Evolutionary conservation across 2,329 filamentous ascomycete genomes (phyloP).

Genomic region (Canariomyces notabilis): DNA sequence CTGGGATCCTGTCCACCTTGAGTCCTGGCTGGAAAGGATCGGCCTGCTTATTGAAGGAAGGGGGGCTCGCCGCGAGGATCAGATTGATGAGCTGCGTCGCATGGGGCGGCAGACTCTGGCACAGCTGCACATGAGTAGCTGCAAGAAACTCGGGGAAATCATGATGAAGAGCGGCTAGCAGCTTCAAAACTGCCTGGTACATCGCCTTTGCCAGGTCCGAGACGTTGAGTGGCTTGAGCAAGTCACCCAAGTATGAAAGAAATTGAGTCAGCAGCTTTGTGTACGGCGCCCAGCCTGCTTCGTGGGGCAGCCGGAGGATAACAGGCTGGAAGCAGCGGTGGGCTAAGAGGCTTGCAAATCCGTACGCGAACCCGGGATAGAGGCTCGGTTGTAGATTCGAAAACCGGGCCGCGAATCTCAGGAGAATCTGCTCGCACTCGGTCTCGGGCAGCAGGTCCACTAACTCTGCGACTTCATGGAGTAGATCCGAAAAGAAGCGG

Average conservation of each 20-base stretch:
- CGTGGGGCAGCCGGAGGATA: slow-evolving; percentile 63
- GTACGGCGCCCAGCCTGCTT: slow-evolving; percentile 70
- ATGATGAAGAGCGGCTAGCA: slow-evolving; percentile 81
- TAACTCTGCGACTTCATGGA: slow-evolving; percentile 65
- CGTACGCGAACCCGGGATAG: slow-evolving; percentile 78
- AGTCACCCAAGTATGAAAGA: slow-evolving; percentile 69
- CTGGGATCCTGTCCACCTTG: slow-evolving; percentile 72
- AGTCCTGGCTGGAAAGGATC: slow-evolving; percentile 69
- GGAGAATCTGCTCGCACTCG: slow-evolving; percentile 64
- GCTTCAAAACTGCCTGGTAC: slow-evolving; percentile 76
- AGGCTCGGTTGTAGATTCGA: slow-evolving; percentile 68
- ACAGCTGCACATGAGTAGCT: slow-evolving; percentile 78
- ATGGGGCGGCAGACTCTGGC: slow-evolving; percentile 73
- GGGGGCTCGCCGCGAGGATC: slow-evolving; percentile 74
- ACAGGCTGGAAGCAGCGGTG: slow-evolving; percentile 81
- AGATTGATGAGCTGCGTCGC: slow-evolving; percentile 86
- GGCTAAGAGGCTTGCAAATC: slow-evolving; percentile 76
- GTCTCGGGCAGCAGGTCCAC: slow-evolving; percentile 54
- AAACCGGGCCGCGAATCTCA: slow-evolving; percentile 67
- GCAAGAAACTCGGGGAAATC: slow-evolving; percentile 92
- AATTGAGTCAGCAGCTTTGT: slow-evolving; percentile 68
- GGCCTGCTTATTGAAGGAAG: slow-evolving; percentile 61
- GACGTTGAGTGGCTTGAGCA: slow-evolving; percentile 69
- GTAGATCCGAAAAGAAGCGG: slow-evolving; percentile 75
- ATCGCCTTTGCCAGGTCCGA: slow-evolving; percentile 70